These are phyloP conservation scores for Solanum tacnaense DNA, from an alignment of 257 asterid genomes.

Conservation along the genomic window DNA sequence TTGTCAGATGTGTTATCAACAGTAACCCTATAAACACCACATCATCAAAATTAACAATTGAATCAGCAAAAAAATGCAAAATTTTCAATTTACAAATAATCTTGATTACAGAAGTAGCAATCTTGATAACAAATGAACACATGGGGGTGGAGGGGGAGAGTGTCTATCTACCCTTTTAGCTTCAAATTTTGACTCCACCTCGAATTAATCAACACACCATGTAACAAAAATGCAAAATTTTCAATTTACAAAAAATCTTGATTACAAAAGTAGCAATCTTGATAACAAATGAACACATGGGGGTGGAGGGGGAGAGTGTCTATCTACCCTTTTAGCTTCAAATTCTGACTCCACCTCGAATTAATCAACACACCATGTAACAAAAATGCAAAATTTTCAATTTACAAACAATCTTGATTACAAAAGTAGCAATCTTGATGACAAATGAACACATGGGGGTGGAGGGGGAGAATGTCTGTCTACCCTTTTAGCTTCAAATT, in stretches of 20 bases:
- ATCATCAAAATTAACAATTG: neutral
- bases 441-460: neutral
- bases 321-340: too few species aligned
- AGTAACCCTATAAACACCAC: slow-evolving; percentile 26
- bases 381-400: neutral
- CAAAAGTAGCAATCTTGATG: neutral
- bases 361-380: too few species aligned
- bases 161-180: neutral
- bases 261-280: too few species aligned
- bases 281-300: too few species aligned
- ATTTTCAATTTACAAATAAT: neutral
- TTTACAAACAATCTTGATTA: neutral
- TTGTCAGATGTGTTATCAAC: slow-evolving; percentile 40
- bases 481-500: neutral
- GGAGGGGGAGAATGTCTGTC: neutral
- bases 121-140: neutral
- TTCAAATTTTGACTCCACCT: neutral
- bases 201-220: neutral
- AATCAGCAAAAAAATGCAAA: neutral
- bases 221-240: too few species aligned
- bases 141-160: neutral
- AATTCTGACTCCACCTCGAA: too few species aligned
- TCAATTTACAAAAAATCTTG: too few species aligned
- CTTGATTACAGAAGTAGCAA: neutral
- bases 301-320: too few species aligned